These are phyloP conservation scores for Penicillium occitanis DNA, from an alignment of 2,329 filamentous ascomycete species.

Conservation along the genomic window DNA sequence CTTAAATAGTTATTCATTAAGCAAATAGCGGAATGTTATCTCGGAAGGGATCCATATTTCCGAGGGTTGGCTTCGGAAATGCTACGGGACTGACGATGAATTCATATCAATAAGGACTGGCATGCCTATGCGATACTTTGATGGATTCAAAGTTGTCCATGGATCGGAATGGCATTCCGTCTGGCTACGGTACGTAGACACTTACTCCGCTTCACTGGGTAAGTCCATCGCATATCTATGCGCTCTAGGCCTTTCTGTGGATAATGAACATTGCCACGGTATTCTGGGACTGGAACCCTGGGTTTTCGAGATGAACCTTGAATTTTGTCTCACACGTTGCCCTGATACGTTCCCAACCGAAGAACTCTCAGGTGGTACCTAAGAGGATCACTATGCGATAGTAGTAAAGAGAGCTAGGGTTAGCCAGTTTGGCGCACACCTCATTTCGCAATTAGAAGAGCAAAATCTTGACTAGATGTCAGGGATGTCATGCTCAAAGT, in stretches of 20 bases:
- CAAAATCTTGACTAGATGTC: background rate
- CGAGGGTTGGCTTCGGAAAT: background rate
- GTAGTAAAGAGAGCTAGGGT: background rate
- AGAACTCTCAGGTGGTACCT: background rate
- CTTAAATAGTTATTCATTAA: background rate
- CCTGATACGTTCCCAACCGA: background rate
- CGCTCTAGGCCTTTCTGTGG: background rate
- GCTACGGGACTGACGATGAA: background rate
- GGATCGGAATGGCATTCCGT: background rate
- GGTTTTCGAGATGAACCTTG: background rate
- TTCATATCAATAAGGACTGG: background rate
- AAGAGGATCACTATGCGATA: background rate
- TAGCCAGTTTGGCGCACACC: background rate
- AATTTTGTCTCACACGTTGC: background rate
- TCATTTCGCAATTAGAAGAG: background rate
- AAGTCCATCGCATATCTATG: background rate
- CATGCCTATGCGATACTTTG: background rate
- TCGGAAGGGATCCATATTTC: background rate
- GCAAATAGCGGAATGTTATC: background rate
- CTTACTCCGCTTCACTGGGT: background rate
- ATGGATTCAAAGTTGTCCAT: background rate
- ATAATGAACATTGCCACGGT: background rate
- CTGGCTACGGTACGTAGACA: background rate
- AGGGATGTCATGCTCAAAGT: background rate
- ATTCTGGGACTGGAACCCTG: background rate